Evolutionary conservation across 192 early-diverging fungal species (phyloP).

Genomic region (Entomortierella parvispora): DNA sequence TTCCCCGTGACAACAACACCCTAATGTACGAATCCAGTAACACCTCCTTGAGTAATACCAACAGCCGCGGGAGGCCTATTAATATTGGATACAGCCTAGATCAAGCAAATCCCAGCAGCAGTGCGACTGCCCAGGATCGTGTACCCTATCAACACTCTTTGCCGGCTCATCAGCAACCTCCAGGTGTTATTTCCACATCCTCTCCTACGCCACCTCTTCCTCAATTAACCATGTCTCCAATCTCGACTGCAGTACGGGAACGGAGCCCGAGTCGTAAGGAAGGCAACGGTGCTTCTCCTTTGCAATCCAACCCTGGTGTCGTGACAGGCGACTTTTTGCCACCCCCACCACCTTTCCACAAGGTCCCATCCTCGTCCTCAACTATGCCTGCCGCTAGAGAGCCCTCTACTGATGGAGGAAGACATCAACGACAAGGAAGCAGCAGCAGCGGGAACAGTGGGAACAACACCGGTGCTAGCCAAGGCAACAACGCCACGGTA

Average conservation of each 20-base stretch:
- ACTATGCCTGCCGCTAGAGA: background rate
- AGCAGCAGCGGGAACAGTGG: background rate
- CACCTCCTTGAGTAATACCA: slow-evolving; percentile 1
- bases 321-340: slow-evolving; percentile 12
- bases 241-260: slow-evolving; percentile 9
- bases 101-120: background rate
- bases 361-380: background rate
- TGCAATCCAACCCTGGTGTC: background rate
- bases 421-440: slow-evolving; percentile 13
- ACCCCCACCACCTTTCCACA: slow-evolving; percentile 13
- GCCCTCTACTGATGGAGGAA: background rate
- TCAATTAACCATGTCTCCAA: background rate
- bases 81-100: slow-evolving; percentile 4
- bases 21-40: slow-evolving; percentile 12
- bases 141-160: slow-evolving; percentile 44
- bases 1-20: background rate
- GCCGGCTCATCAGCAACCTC: slow-evolving; percentile 47
- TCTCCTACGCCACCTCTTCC: background rate
- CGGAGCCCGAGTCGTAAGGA: slow-evolving; percentile 29
- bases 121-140: slow-evolving; percentile 6
- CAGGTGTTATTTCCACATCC: slow-evolving; percentile 11
- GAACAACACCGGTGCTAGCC: background rate
- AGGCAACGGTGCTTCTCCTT: background rate
- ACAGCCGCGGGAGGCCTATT: background rate
- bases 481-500: background rate